Conservation (phyloP, 768 basidiomycete species). For the Pleurotus ostreatus region DNA sequence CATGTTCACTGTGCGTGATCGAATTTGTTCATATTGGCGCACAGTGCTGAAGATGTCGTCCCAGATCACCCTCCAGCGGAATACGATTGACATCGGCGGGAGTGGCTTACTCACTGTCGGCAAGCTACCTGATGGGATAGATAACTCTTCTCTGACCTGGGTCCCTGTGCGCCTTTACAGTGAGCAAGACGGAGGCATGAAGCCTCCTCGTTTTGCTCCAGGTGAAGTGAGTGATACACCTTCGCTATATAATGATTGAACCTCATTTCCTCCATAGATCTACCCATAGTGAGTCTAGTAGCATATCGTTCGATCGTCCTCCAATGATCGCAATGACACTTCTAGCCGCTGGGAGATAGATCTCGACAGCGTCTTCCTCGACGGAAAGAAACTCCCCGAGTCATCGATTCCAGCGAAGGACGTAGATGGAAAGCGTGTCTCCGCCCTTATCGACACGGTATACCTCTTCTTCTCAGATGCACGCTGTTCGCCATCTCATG, state of each 20-base stretch:
- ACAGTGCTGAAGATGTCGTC: background rate
- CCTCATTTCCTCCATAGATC: constrained; percentile 21
- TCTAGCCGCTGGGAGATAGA: constrained; percentile 60
- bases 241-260: constrained; percentile 6
- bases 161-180: constrained; percentile 59
- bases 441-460: constrained; percentile 68
- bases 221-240: constrained; percentile 40
- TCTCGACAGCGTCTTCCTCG: constrained; percentile 61
- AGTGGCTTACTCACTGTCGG: constrained; percentile 61
- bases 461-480: constrained; percentile 11
- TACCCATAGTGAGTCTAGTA: constrained; percentile 31
- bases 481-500: too few relatives aligned
- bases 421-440: constrained; percentile 32
- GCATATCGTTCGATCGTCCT: too few relatives aligned
- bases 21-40: background rate
- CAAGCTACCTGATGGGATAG: constrained; percentile 50
- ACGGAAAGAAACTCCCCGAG: constrained; percentile 48
- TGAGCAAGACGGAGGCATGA: constrained; percentile 49
- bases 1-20: constrained; percentile 41
- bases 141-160: constrained; percentile 60
- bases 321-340: too few relatives aligned
- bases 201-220: constrained; percentile 49
- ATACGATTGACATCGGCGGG: constrained; percentile 54
- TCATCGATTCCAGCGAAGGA: constrained; percentile 43
- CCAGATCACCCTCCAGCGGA: constrained; percentile 53